Percentiles rank a stretch among this genome's conserved stretches.
Conservation (phyloP, 2,329 filamentous ascomycete genomes). For the Diaporthe velutina region DNA sequence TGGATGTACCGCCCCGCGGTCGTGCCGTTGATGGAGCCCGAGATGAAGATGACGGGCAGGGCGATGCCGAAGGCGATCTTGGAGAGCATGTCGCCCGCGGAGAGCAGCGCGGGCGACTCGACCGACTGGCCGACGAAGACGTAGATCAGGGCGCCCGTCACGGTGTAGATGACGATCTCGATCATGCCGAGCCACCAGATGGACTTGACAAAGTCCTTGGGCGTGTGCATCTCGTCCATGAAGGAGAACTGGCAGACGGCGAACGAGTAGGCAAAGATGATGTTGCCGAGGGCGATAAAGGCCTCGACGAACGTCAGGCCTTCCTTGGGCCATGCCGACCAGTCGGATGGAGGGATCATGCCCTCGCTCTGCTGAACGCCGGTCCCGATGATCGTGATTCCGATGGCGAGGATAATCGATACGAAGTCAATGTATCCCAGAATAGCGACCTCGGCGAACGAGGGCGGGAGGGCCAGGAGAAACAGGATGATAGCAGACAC, state of each 20-base stretch:
- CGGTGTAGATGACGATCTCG: constrained; percentile 75
- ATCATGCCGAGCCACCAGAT: constrained; percentile 72
- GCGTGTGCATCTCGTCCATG: constrained; percentile 67
- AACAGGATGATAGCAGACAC: constrained; percentile 61
- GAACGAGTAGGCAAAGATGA: constrained; percentile 77
- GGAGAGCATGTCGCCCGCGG: constrained; percentile 68
- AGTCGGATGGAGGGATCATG: constrained; percentile 46
- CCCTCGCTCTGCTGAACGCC: constrained; percentile 57
- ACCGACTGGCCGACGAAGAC: constrained; percentile 75
- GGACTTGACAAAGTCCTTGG: constrained; percentile 62
- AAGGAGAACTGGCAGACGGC: constrained; percentile 65
- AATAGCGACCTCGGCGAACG: constrained; percentile 62
- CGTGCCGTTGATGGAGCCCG: constrained; percentile 76
- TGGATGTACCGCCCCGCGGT: constrained; percentile 61
- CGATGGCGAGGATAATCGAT: constrained; percentile 73
- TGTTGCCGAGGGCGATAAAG: constrained; percentile 75
- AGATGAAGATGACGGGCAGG: constrained; percentile 80
- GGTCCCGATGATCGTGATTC: constrained; percentile 76
- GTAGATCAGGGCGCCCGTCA: constrained; percentile 77
- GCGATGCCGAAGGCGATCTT: constrained; percentile 80
- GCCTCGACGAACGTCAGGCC: constrained; percentile 63
- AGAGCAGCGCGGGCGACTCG: constrained; percentile 75
- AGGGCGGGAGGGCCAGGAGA: constrained; percentile 60
- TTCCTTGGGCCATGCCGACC: constrained; percentile 61
- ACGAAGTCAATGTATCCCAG: constrained; percentile 68